These are phyloP conservation scores for Atalantia buxifolia DNA, from an alignment of 345 rosid species.

Conservation along the genomic window DNA sequence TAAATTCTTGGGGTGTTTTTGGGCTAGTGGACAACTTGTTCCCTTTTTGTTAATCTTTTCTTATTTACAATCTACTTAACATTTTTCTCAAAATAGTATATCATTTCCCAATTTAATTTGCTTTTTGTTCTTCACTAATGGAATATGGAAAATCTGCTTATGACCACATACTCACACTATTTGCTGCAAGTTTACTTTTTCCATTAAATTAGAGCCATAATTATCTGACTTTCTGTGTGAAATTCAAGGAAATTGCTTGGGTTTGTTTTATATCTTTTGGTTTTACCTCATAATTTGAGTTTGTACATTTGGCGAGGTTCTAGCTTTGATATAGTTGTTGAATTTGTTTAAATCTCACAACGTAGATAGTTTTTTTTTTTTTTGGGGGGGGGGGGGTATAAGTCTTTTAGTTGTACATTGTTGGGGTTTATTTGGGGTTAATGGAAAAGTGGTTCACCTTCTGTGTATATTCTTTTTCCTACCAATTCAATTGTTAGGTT, in stretches of 20 bases:
- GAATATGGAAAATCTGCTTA: not conserved
- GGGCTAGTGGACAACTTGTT: no score
- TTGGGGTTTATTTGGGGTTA: not conserved
- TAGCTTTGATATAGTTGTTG: not conserved
- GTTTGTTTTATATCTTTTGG: not conserved
- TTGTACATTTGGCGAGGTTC: not conserved
- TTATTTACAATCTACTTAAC: no score
- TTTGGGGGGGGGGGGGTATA: no score
- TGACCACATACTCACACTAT: not conserved
- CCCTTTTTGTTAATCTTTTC: no score
- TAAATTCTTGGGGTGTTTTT: no score
- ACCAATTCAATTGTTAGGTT: no score
- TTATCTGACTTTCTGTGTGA: not conserved
- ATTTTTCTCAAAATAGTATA: not conserved
- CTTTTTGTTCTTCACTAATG: not conserved
- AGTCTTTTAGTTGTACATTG: not conserved
- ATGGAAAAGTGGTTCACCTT: no score
- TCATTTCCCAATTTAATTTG: not conserved
- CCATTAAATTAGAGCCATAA: not conserved
- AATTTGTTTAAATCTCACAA: not conserved
- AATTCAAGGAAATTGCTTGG: not conserved
- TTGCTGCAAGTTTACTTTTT: not conserved
- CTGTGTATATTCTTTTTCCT: no score
- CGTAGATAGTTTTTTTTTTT: no score
- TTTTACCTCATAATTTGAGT: not conserved